Conservation (phyloP, 495 filamentous ascomycete genomes). For the Penicillium egyptiacum region DNA sequence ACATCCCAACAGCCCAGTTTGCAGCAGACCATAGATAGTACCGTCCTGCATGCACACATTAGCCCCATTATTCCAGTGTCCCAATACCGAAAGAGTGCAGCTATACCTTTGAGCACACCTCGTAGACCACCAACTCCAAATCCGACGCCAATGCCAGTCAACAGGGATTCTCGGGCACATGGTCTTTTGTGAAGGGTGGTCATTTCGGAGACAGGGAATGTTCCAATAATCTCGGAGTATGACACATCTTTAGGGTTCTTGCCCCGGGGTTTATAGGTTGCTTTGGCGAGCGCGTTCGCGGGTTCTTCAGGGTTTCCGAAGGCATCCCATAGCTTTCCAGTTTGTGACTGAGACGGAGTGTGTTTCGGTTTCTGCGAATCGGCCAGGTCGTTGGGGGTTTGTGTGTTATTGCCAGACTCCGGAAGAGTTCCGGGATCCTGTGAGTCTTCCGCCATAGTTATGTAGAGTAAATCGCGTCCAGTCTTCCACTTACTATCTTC, state of each 20-base stretch:
- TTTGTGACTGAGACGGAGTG: conserved; percentile 46
- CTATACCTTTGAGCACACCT: conserved; percentile 71
- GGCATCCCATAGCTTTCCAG: conserved; percentile 53
- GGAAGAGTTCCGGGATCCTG: conserved; percentile 31
- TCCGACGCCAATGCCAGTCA: conserved; percentile 78
- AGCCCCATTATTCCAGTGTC: background rate
- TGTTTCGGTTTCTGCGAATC: conserved; percentile 39
- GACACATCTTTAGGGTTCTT: conserved; percentile 46
- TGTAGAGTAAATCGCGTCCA: conserved; percentile 5
- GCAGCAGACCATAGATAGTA: conserved; percentile 56
- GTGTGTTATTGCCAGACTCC: conserved; percentile 21
- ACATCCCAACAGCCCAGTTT: conserved; percentile 83
- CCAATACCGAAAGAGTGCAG: background rate
- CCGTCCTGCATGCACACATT: conserved; percentile 34
- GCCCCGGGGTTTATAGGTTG: conserved; percentile 47
- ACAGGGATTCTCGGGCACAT: conserved; percentile 76
- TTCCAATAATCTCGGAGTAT: conserved; percentile 63
- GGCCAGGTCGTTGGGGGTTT: conserved; percentile 21
- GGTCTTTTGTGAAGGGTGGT: conserved; percentile 73
- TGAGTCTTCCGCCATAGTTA: conserved; percentile 58
- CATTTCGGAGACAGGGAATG: conserved; percentile 68
- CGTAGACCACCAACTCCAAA: conserved; percentile 70
- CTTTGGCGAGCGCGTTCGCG: conserved; percentile 50
- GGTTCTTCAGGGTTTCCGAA: conserved; percentile 51
- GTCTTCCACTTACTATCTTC: conserved; percentile 3